A percentile compares a stretch with the other conserved stretches of the same genome.
Conservation (phyloP, 2,329 filamentous ascomycete species). For the Aspergillus versicolor region DNA sequence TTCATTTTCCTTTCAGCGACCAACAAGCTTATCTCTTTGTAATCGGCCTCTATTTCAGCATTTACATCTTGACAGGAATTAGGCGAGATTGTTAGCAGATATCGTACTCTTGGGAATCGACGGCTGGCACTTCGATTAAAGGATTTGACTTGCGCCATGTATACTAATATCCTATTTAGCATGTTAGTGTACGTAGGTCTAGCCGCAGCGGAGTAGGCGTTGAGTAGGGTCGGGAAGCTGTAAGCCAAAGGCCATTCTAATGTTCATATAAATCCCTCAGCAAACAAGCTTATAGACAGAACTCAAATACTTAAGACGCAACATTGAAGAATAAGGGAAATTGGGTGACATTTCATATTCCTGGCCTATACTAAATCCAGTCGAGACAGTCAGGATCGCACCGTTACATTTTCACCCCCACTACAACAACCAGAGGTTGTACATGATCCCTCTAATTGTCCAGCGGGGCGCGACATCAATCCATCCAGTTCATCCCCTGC, state of each 20-base stretch:
- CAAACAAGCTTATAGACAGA: not conserved
- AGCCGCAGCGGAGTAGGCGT: not conserved
- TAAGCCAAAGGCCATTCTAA: not conserved
- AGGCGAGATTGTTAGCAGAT: constrained; percentile 1
- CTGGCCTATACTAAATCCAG: constrained; percentile 32
- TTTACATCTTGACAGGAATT: not conserved
- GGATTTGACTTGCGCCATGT: not conserved
- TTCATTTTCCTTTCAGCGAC: not conserved
- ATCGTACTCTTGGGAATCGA: not conserved
- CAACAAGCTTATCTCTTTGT: not conserved
- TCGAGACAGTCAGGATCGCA: constrained; percentile 28
- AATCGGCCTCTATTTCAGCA: constrained; percentile 1
- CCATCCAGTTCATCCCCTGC: constrained; percentile 4
- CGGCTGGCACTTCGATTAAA: not conserved
- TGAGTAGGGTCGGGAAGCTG: too few relatives aligned
- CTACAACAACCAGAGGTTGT: constrained; percentile 23
- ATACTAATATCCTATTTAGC: not conserved
- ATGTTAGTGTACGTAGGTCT: not conserved
- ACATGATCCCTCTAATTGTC: constrained; percentile 17
- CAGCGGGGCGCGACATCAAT: constrained; percentile 12
- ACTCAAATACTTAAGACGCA: not conserved
- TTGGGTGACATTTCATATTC: constrained; percentile 33
- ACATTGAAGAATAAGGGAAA: constrained; percentile 20
- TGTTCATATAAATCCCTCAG: not conserved
- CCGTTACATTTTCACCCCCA: constrained; percentile 21